Evolutionary conservation across 441 rosid genomes (phyloP), one percentile per base, ranked within the genome.

Genomic region (Gossypium gossypioides): DNA sequence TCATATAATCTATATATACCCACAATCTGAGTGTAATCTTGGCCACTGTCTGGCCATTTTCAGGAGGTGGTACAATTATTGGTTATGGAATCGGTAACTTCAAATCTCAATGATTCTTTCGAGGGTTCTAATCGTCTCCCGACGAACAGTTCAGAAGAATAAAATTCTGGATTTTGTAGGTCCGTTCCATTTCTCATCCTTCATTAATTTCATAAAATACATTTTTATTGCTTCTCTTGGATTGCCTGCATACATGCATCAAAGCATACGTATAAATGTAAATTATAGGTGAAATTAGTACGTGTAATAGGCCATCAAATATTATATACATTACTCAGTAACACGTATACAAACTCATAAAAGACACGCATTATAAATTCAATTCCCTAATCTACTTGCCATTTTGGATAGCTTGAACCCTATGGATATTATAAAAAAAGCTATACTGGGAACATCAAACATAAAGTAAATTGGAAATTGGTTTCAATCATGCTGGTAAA

Each of bases 141-240:
- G 92, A 15, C 82, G 92, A 22, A 85, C 86, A 21, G 81, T 89
- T 78, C 95, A 93, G 25, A 90, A 92, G 81, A 90, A 90, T 82
- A 92, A 92, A 84, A 88, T 83, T 65, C 95, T 90, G 0, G 92
- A 92, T 81, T 37, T 92, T 92, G 96, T 92, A 25, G 96, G 97
- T 90, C 72, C 56, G 82, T 76, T 50, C 21, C 21, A 10, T 10
- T 50, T 9, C 59, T 6, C 58, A 0, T 71, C 25, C n/a, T 56
- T 68, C 0, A 10, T 48, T 16, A 0, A 10, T 70, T 21, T 58
- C 0, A 1, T 68, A 12, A 3, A 4, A 5, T 15, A 50, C 21
- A 50, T 40, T 40, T 40, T 40, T 21, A 1, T 50, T 50, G 16
- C 19, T 16, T 50, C 21, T 50, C 6, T 50, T 15, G 6, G 2